phyloP scores from a whole-genome alignment of 2,329 filamentous ascomycete species.

The Leptographium lundbergii region DNA sequence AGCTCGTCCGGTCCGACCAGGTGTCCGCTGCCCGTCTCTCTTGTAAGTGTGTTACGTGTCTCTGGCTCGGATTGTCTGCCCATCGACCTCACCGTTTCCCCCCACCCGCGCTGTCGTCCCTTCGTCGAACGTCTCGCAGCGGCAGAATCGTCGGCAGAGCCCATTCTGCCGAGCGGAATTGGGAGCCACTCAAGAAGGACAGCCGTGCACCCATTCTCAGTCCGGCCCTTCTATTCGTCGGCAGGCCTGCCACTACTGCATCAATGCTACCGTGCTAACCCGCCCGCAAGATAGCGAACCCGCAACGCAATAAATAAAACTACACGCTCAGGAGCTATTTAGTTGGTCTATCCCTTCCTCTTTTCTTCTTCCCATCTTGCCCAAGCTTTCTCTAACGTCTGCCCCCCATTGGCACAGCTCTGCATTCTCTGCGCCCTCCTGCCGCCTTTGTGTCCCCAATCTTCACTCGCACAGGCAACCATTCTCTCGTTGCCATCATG shows the following conservation, averaged over 20 bases:
- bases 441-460: not conserved
- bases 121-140: too few species aligned
- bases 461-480: not conserved
- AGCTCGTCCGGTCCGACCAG: too few species aligned
- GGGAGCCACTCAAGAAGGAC: too few species aligned
- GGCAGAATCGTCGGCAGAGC: too few species aligned
- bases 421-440: not conserved
- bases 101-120: too few species aligned
- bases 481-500: constrained; percentile 32
- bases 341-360: not conserved
- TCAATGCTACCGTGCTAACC: not conserved
- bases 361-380: not conserved
- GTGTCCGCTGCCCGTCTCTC: too few species aligned
- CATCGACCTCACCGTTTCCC: too few species aligned
- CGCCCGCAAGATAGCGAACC: not conserved
- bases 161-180: too few species aligned
- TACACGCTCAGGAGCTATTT: not conserved
- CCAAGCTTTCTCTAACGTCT: not conserved
- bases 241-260: not conserved
- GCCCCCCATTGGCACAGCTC: not conserved
- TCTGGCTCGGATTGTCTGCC: too few species aligned
- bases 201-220: too few species aligned
- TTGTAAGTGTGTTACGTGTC: too few species aligned
- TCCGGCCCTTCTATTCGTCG: not conserved
- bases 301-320: not conserved